phyloP scores from a whole-genome alignment of 139 green algal species.

The Deuterostichococcus epilithicus region DNA sequence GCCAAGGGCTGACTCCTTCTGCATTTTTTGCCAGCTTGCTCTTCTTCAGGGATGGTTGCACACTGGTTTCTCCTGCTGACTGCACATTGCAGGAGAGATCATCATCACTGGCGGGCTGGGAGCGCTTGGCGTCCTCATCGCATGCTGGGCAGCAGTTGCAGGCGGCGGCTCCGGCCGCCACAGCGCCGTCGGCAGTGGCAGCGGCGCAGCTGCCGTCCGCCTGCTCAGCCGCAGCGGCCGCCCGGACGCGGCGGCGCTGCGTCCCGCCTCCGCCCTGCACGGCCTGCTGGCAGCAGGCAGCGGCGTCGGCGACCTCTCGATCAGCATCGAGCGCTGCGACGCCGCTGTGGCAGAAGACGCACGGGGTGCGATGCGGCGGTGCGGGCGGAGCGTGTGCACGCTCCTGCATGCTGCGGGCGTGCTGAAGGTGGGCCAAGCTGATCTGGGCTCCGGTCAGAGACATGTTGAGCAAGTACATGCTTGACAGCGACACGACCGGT shows the following conservation, averaged over 20 bases:
- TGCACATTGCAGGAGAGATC: slow-evolving; percentile 14
- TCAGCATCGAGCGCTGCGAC: slow-evolving; percentile 25
- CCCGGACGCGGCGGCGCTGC: not conserved
- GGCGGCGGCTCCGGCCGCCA: no score
- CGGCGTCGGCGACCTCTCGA: not conserved
- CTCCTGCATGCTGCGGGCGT: slow-evolving; percentile 73
- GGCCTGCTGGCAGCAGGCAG: slow-evolving; percentile 5
- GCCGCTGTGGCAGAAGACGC: slow-evolving; percentile 3
- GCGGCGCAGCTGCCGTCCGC: slow-evolving; percentile 14
- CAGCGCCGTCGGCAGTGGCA: not conserved
- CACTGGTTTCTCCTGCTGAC: no score
- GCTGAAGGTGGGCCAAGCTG: slow-evolving; percentile 21
- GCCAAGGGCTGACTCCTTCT: no score
- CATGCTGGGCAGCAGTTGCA: slow-evolving; percentile 18
- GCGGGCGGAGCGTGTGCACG: not conserved
- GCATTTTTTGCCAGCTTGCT: no score
- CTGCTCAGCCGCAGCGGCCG: slow-evolving; percentile 9
- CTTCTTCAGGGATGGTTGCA: no score
- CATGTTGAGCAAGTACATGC: not conserved
- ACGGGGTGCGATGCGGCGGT: not conserved
- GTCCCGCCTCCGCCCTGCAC: slow-evolving; percentile 1
- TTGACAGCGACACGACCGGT: not conserved
- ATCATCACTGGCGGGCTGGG: slow-evolving; percentile 57
- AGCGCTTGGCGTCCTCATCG: slow-evolving; percentile 45
- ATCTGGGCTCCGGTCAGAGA: not conserved